phyloP scores from a whole-genome alignment of 2,329 filamentous ascomycete genomes.

The Stromatinia cepivora region DNA sequence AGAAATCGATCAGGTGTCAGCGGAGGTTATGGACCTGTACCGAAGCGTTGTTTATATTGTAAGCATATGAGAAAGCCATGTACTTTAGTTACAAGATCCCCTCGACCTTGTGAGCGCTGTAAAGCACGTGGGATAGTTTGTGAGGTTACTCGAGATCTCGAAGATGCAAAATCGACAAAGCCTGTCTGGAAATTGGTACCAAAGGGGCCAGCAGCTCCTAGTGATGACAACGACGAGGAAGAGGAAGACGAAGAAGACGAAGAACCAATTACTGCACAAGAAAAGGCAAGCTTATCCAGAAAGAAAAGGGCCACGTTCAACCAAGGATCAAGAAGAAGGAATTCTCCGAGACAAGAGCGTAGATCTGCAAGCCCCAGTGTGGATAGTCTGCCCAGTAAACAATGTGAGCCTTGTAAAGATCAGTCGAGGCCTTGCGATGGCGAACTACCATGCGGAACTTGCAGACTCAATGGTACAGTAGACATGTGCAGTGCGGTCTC shows the following conservation, averaged over 20 bases:
- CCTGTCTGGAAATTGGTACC: neutral
- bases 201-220: accelerated
- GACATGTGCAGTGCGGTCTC: neutral
- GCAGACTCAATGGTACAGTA: neutral
- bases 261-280: neutral
- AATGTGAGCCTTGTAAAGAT: slow-evolving; percentile 2
- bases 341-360: neutral
- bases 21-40: neutral
- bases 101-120: slow-evolving; percentile 4
- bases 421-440: slow-evolving; percentile 12
- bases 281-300: neutral
- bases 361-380: neutral
- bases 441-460: slow-evolving; percentile 1
- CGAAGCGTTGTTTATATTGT: slow-evolving; percentile 8
- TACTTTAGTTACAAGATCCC: neutral
- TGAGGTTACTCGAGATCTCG: neutral
- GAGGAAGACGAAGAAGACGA: neutral
- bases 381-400: neutral
- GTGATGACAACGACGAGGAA: neutral
- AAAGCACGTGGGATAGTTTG: slow-evolving; percentile 6
- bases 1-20: neutral
- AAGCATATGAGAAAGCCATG: neutral
- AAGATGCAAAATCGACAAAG: neutral
- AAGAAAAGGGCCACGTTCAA: neutral
- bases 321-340: neutral